phyloP scores from a whole-genome alignment of 2,329 filamentous ascomycete genomes.

The Microdochium nivale region DNA sequence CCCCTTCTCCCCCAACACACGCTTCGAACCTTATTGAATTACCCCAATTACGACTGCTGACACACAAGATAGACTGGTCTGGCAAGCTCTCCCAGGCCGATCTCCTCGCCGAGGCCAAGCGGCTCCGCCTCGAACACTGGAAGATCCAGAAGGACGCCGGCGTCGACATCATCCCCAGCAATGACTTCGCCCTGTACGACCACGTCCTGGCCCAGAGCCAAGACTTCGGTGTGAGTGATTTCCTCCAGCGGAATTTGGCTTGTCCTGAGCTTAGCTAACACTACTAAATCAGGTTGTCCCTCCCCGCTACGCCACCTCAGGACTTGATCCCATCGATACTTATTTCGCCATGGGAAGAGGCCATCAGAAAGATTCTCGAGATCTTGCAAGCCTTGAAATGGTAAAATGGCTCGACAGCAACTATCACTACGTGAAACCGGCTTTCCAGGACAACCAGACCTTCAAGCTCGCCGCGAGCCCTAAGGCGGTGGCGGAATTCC shows the following conservation, averaged over 20 bases:
- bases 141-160: slow-evolving; percentile 99
- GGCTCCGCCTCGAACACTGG: slow-evolving; percentile 94
- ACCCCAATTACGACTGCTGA: slow-evolving; percentile 4
- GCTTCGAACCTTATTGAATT: too few species aligned
- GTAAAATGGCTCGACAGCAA: slow-evolving; percentile 99
- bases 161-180: slow-evolving; percentile 96
- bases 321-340: slow-evolving; percentile 81
- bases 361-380: slow-evolving; percentile 88
- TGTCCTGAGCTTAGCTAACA: slow-evolving; percentile 8
- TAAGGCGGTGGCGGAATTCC: slow-evolving; percentile 91
- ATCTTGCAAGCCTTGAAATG: slow-evolving; percentile 86
- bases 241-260: not conserved
- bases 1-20: not conserved
- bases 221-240: slow-evolving; percentile 74
- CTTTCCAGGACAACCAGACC: slow-evolving; percentile 90
- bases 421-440: slow-evolving; percentile 99
- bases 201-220: slow-evolving; percentile 97
- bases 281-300: slow-evolving; percentile 62
- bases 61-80: slow-evolving; percentile 55
- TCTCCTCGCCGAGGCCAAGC: slow-evolving; percentile 90
- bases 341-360: slow-evolving; percentile 99
- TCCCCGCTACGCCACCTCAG: slow-evolving; percentile 86
- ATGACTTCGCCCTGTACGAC: slow-evolving; percentile 99
- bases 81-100: slow-evolving; percentile 90
- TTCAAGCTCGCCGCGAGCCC: slow-evolving; percentile 83